Percentiles rank a stretch among this genome's conserved stretches.
Evolutionary conservation across 1,284 basidiomycete genomes (phyloP).

Genomic region (Coniferiporia weirii): DNA sequence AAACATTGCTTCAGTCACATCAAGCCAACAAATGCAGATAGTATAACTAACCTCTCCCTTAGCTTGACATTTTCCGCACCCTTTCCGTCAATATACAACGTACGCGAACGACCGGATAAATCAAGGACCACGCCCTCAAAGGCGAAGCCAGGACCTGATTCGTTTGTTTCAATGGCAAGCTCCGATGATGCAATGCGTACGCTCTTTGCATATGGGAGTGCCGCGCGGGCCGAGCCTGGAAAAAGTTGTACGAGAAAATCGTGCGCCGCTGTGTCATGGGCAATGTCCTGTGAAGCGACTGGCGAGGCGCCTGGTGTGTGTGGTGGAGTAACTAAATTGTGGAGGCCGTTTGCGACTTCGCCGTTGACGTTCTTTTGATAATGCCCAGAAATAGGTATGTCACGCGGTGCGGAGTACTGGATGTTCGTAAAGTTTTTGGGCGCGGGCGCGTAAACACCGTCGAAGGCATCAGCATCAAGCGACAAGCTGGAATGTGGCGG

Average conservation of each 20-base stretch:
- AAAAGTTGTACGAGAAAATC: slow-evolving; percentile 74
- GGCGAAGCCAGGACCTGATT: slow-evolving; percentile 26
- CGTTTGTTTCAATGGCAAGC: slow-evolving; percentile 35
- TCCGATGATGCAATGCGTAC: slow-evolving; percentile 66
- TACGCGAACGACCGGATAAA: slow-evolving; percentile 63
- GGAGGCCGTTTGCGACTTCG: slow-evolving; percentile 19
- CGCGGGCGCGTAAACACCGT: slow-evolving; percentile 24
- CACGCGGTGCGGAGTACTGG: slow-evolving; percentile 10
- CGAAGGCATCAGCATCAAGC: not conserved
- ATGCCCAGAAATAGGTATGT: slow-evolving; percentile 4
- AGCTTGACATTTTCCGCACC: slow-evolving; percentile 69
- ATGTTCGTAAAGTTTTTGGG: slow-evolving; percentile 19
- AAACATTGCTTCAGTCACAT: not conserved
- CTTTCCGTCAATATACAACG: slow-evolving; percentile 77
- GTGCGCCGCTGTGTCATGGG: slow-evolving; percentile 42
- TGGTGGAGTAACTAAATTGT: slow-evolving; percentile 52
- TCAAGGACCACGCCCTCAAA: slow-evolving; percentile 76
- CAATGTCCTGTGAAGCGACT: slow-evolving; percentile 18
- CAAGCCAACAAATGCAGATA: not conserved
- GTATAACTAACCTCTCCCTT: slow-evolving; percentile 63
- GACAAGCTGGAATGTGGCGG: slow-evolving; percentile 11
- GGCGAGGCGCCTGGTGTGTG: slow-evolving; percentile 47
- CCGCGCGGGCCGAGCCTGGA: slow-evolving; percentile 53
- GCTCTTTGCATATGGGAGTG: slow-evolving; percentile 63
- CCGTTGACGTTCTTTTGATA: not conserved